These are phyloP conservation scores for Skeletonema menzelii DNA, from an alignment of 108 stramenopile genomes.

Conservation along the genomic window DNA sequence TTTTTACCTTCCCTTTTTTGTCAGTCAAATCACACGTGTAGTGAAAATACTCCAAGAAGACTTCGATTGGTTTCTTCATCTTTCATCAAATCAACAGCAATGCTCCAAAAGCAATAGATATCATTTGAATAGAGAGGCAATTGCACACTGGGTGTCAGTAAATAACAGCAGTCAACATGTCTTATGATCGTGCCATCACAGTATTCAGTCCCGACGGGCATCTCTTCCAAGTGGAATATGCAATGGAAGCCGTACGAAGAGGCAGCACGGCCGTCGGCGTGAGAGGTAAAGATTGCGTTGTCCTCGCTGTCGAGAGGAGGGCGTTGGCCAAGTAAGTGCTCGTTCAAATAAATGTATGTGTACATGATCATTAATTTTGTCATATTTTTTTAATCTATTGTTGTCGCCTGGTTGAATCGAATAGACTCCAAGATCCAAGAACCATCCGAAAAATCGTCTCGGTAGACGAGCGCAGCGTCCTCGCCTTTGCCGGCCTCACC, in stretches of 20 bases:
- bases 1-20: too few relatives aligned
- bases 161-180: constrained; percentile 53
- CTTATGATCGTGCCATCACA: constrained; percentile 99
- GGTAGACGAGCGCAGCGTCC: constrained; percentile 92
- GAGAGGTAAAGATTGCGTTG: constrained; percentile 94
- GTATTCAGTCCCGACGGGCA: constrained; percentile 99
- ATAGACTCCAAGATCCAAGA: constrained; percentile 94
- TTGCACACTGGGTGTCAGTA: neutral
- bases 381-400: neutral
- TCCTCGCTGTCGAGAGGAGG: constrained; percentile 97
- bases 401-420: neutral
- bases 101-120: neutral
- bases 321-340: constrained; percentile 95
- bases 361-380: neutral
- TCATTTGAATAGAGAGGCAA: neutral
- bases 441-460: constrained; percentile 98
- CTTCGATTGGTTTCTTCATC: neutral
- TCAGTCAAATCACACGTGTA: too few relatives aligned
- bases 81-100: neutral
- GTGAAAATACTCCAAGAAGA: too few relatives aligned
- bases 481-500: constrained; percentile 99
- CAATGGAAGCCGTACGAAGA: constrained; percentile 99
- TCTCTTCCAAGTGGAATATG: constrained; percentile 99
- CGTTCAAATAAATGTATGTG: neutral
- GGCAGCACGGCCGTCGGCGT: constrained; percentile 98